A percentile compares a stretch with the other conserved stretches of the same genome.
Evolutionary conservation across 2,329 filamentous ascomycete species (phyloP).

Genomic region (Botrytis aclada): DNA sequence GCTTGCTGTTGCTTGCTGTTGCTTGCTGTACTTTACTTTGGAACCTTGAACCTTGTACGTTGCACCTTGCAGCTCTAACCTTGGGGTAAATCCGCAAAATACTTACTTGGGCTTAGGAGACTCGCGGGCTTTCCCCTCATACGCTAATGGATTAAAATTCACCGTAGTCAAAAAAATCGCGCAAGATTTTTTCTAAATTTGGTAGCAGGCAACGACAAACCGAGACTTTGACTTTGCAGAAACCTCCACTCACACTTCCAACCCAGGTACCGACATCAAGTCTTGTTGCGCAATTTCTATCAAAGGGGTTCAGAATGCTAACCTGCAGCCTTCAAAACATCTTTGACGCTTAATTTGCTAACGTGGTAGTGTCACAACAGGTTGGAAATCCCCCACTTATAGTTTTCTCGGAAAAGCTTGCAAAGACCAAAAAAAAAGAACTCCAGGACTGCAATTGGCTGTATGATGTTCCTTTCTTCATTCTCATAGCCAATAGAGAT

Average conservation of each 20-base stretch:
- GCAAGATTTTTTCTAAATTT: conserved; percentile 2
- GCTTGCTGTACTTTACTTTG: background rate
- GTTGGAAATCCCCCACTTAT: conserved; percentile 7
- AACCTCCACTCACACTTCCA: background rate
- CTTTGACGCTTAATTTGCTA: background rate
- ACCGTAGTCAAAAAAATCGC: background rate
- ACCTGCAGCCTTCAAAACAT: background rate
- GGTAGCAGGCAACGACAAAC: background rate
- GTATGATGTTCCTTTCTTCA: background rate
- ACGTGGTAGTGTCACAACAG: conserved; percentile 13
- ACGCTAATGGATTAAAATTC: background rate
- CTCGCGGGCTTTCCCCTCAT: background rate
- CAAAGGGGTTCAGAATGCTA: background rate
- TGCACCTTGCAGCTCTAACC: background rate
- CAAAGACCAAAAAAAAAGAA: background rate
- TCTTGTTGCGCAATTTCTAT: background rate
- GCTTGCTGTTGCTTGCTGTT: too few species aligned
- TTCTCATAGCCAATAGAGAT: background rate
- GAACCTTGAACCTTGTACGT: background rate
- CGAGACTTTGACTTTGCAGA: background rate
- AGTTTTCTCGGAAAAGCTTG: conserved; percentile 2
- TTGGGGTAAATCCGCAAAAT: conserved; percentile 7
- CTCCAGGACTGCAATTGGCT: background rate
- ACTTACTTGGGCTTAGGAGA: background rate
- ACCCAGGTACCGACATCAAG: background rate